A percentile compares a stretch with the other conserved stretches of the same genome.
Evolutionary conservation across 2,329 filamentous ascomycete genomes (phyloP).

Genomic region (Chalara sp.): DNA sequence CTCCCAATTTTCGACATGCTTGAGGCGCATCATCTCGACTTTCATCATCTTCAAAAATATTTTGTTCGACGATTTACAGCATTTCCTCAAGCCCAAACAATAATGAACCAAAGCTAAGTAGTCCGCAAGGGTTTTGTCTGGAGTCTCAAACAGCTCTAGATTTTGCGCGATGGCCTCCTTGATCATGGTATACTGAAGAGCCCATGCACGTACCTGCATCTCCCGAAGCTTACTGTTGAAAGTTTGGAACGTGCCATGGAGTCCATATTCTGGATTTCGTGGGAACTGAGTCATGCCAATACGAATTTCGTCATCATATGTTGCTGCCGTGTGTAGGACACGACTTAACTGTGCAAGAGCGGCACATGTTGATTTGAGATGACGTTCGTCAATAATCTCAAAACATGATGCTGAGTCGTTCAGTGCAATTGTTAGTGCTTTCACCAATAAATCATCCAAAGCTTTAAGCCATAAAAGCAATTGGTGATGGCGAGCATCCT

Average conservation of each 20-base stretch:
- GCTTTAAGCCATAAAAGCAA: slow-evolving; percentile 73
- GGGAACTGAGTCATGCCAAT: slow-evolving; percentile 64
- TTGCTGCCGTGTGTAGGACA: slow-evolving; percentile 70
- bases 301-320: slow-evolving; percentile 81
- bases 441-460: slow-evolving; percentile 68
- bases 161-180: slow-evolving; percentile 69
- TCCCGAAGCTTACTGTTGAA: slow-evolving; percentile 71
- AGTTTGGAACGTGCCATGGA: slow-evolving; percentile 38
- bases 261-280: slow-evolving; percentile 41
- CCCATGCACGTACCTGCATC: slow-evolving; percentile 84
- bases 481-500: slow-evolving; percentile 59
- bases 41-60: slow-evolving; percentile 86
- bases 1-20: slow-evolving; percentile 74
- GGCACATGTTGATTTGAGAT: slow-evolving; percentile 65
- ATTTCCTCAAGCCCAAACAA: slow-evolving; percentile 74
- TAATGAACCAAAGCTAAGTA: slow-evolving; percentile 78
- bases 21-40: slow-evolving; percentile 71
- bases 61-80: slow-evolving; percentile 80
- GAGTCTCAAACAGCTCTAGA: slow-evolving; percentile 53
- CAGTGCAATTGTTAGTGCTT: slow-evolving; percentile 61
- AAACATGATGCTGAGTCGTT: slow-evolving; percentile 62
- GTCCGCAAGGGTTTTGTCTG: slow-evolving; percentile 68
- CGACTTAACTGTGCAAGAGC: slow-evolving; percentile 66
- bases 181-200: slow-evolving; percentile 74
- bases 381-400: slow-evolving; percentile 76